phyloP scores from a whole-genome alignment of 1,284 basidiomycete genomes.

The Microbotryum scabiosae region DNA sequence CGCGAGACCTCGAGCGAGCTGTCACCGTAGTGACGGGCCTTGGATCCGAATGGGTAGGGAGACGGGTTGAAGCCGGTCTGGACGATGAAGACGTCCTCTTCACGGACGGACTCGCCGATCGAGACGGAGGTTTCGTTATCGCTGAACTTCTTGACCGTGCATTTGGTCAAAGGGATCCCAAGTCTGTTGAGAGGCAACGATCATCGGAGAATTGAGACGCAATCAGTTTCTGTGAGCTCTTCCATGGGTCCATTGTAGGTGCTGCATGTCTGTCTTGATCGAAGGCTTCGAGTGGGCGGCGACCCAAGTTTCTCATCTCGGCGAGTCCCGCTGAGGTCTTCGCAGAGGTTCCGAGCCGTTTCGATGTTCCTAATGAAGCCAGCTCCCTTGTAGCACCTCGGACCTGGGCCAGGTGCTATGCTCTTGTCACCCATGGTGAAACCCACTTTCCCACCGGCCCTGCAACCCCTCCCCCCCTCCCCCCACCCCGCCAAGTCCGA shows the following conservation, averaged over 20 bases:
- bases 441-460: no score
- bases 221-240: background rate
- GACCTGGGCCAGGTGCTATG: no score
- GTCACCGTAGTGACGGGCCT: conserved; percentile 26
- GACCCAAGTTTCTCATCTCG: no score
- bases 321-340: background rate
- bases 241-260: background rate
- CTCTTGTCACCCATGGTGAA: no score
- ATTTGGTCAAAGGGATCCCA: conserved; percentile 79
- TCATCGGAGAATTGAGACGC: no score
- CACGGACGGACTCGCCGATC: conserved; percentile 77
- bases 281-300: background rate
- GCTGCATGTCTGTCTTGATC: background rate
- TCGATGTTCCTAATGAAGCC: no score
- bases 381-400: no score
- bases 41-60: conserved; percentile 28
- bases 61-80: conserved; percentile 48
- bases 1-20: conserved; percentile 52
- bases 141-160: conserved; percentile 89
- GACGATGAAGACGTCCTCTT: conserved; percentile 96
- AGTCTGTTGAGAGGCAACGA: no score
- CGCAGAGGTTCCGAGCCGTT: no score
- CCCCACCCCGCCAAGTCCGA: no score
- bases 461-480: no score
- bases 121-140: conserved; percentile 39